These are phyloP conservation scores for Amaranthus palmeri DNA, from an alignment of 148 eudicot species.

Conservation along the genomic window DNA sequence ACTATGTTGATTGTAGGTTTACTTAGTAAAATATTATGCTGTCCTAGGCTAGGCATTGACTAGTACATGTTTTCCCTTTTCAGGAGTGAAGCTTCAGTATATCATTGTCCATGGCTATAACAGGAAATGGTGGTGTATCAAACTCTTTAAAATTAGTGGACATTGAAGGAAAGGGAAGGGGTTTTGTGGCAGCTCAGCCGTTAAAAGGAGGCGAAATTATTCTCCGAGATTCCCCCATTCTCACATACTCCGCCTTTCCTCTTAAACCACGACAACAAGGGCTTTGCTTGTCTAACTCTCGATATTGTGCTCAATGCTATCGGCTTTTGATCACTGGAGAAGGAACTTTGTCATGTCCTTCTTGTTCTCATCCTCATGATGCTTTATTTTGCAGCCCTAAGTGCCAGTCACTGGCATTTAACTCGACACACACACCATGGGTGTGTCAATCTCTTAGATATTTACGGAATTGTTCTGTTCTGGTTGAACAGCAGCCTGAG, in stretches of 20 bases:
- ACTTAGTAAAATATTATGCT: background rate
- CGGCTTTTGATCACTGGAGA: constrained; percentile 23
- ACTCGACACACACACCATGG: constrained; percentile 66
- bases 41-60: background rate
- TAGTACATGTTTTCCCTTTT: background rate
- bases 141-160: constrained; percentile 34
- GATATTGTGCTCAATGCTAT: constrained; percentile 72
- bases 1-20: background rate
- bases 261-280: constrained; percentile 24
- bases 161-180: constrained; percentile 65
- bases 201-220: constrained; percentile 64
- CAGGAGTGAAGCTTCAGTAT: constrained; percentile 6
- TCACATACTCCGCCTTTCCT: constrained; percentile 60
- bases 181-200: constrained; percentile 51
- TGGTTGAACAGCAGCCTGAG: constrained; percentile 29
- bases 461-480: constrained; percentile 35
- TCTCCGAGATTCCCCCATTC: constrained; percentile 68
- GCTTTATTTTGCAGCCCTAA: constrained; percentile 44
- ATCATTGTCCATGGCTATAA: constrained; percentile 20
- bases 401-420: constrained; percentile 47
- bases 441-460: constrained; percentile 51
- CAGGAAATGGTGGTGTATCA: constrained; percentile 20
- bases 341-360: constrained; percentile 34
- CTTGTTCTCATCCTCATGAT: constrained; percentile 46
- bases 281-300: constrained; percentile 14